Base-by-base conservation (phyloP, 441 rosid species). In the Erysimum pusillum region DNA sequence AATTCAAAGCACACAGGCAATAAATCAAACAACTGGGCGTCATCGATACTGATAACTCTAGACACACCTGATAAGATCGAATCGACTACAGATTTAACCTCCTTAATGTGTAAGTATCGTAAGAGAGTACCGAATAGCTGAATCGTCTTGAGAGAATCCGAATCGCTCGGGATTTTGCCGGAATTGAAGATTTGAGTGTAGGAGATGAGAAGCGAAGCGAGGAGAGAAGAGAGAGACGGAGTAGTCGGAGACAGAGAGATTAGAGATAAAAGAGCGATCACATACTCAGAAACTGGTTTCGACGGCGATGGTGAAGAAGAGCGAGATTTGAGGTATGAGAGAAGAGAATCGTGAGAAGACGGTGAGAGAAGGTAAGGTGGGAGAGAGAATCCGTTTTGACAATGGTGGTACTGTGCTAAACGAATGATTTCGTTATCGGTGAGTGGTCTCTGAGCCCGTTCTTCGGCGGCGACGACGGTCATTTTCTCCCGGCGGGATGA, bases 21-120 rank as follows among this genome's bases (percentile, higher is more conserved):
- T 71, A 91, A 73, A 73, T 91, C 93, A 44, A 93, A 85, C 81
- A 91, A 58, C 79, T 91, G 95, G 9, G 95, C 84, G 28, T 93
- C 98, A 54, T 89, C 96, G 5, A 85, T 69, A 35, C 64, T 74
- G 9, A 51, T 69, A 41, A 86, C 42, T n/a, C 56, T 70, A 3
- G 80, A 48, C 20, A 81, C 76, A 77, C 56, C 69, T 0, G 52
- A 73, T 14, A 83, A 64, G 28, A 89, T 80, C 34, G 82, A 81
- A 49, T 89, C 90, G 14, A 80, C 79, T 6, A 86, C 51, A 0
- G 81, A 49, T 62, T 79, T 74, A 34, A 90, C 67, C 52, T 88
- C 91, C 13, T 69, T 52, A 5, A 57, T 6, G 6, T 85, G 80
- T 48, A 87, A 61, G 32, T 83, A 36, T 38, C 31, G 56, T 57